Conservation (phyloP, 805 yeast genomes). For the Candida morakotiae region DNA sequence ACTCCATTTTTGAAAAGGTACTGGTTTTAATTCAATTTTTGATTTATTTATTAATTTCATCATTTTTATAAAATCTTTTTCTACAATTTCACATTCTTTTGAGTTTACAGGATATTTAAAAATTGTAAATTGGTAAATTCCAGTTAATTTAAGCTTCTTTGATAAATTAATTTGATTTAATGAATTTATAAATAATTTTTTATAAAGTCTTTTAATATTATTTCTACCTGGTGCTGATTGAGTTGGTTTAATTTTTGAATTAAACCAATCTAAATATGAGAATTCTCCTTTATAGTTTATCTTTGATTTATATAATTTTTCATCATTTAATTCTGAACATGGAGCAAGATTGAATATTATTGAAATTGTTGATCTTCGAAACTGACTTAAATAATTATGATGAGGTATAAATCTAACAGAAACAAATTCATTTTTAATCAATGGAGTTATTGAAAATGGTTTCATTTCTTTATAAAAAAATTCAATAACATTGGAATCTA, state of each 20-base stretch:
- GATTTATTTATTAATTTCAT: not conserved
- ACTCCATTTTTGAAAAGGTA: not conserved
- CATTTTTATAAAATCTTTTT: not conserved
- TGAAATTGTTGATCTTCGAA: slow-evolving; percentile 36
- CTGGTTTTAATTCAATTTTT: not conserved
- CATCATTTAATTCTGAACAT: slow-evolving; percentile 24
- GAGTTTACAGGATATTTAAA: slow-evolving; percentile 17
- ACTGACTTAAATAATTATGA: slow-evolving; percentile 21
- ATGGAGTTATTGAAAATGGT: slow-evolving; percentile 11
- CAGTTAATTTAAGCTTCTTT: slow-evolving; percentile 13
- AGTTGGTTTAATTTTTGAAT: slow-evolving; percentile 22
- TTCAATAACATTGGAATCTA: slow-evolving; percentile 20
- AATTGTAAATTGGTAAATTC: slow-evolving; percentile 20
- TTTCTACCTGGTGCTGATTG: slow-evolving; percentile 30
- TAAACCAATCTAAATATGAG: slow-evolving; percentile 17
- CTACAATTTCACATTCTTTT: slow-evolving; percentile 11
- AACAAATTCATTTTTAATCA: slow-evolving; percentile 19
- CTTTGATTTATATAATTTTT: slow-evolving; percentile 16
- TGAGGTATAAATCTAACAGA: slow-evolving; percentile 26
- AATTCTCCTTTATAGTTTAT: slow-evolving; percentile 26
- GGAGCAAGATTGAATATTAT: slow-evolving; percentile 28
- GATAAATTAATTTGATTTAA: slow-evolving; percentile 2
- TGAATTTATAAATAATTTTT: slow-evolving; percentile 14
- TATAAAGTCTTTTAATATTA: slow-evolving; percentile 20
- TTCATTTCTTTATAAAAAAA: slow-evolving; percentile 11